Percentiles rank a stretch among this genome's conserved stretches.
Conservation (phyloP, 495 filamentous ascomycete genomes). For the Penicillium daleae region DNA sequence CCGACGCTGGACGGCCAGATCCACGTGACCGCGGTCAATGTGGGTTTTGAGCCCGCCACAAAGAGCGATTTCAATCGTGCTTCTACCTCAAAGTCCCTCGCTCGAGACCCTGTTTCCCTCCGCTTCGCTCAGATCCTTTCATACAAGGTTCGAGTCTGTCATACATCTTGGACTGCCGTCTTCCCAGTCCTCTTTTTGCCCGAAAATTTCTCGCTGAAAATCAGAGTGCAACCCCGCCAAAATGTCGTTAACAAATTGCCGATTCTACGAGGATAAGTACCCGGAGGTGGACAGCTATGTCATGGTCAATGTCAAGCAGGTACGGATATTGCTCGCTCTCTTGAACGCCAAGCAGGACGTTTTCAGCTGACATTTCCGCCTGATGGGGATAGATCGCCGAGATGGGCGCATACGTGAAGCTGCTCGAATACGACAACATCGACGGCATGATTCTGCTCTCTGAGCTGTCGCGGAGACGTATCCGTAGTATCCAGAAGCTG, state of each 20-base stretch:
- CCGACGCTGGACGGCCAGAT: conserved; percentile 1
- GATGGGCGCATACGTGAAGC: conserved; percentile 99
- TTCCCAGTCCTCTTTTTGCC: conserved; percentile 24
- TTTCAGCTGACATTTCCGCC: conserved; percentile 10
- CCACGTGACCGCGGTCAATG: conserved; percentile 33
- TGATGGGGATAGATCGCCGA: conserved; percentile 78
- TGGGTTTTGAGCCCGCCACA: conserved; percentile 55
- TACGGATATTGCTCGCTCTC: conserved; percentile 39
- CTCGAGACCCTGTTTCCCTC: conserved; percentile 13
- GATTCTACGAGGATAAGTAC: conserved; percentile 98
- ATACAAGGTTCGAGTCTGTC: conserved; percentile 12
- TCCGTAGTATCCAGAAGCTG: conserved; percentile 97
- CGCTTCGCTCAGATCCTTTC: conserved; percentile 17
- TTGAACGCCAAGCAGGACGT: background rate
- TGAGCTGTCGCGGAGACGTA: conserved; percentile 94
- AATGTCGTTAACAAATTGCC: conserved; percentile 98
- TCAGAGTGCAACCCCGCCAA: conserved; percentile 53
- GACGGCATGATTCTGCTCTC: conserved; percentile 99
- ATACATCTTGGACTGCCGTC: conserved; percentile 23
- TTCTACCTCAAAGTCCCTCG: conserved; percentile 27
- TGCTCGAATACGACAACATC: conserved; percentile 99
- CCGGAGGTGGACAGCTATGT: conserved; percentile 99
- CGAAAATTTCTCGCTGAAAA: conserved; percentile 28
- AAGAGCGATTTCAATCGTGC: conserved; percentile 44
- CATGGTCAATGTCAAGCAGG: conserved; percentile 98